Conservation (phyloP, 2,329 filamentous ascomycete species). For the Dactylellina leptospora region DNA sequence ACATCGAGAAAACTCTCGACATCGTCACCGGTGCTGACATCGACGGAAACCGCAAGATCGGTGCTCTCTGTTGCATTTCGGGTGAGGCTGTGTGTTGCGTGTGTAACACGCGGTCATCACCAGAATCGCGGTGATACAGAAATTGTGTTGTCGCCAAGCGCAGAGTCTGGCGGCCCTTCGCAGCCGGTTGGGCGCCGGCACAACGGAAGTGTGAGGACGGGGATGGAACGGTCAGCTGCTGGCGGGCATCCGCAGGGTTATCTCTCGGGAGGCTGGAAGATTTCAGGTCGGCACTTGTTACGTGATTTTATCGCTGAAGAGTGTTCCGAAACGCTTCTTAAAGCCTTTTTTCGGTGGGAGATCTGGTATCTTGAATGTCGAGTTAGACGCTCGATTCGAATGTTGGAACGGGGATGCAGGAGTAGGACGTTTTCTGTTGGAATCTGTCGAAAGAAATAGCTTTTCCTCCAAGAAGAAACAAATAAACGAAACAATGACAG, state of each 20-base stretch:
- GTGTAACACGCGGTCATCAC: slow-evolving; percentile 33
- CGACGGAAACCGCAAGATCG: not conserved
- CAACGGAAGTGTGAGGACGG: slow-evolving; percentile 17
- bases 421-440: not conserved
- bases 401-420: not conserved
- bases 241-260: slow-evolving; percentile 28
- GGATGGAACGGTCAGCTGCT: slow-evolving; percentile 13
- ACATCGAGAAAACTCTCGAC: slow-evolving; percentile 17
- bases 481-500: slow-evolving; percentile 14
- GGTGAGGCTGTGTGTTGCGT: slow-evolving; percentile 27
- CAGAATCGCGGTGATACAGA: slow-evolving; percentile 14
- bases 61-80: slow-evolving; percentile 44
- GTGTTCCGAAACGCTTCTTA: not conserved
- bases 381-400: no score
- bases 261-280: slow-evolving; percentile 35
- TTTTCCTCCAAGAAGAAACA: not conserved
- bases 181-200: slow-evolving; percentile 30
- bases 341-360: not conserved
- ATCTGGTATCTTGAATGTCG: not conserved
- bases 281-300: not conserved
- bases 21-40: slow-evolving; percentile 18
- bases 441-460: not conserved
- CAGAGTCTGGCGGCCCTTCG: slow-evolving; percentile 29
- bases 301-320: not conserved
- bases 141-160: slow-evolving; percentile 52